Percentiles rank a stretch among this genome's conserved stretches.
phyloP scores from a whole-genome alignment of 2,329 filamentous ascomycete genomes.

The Kalmusia sp. region DNA sequence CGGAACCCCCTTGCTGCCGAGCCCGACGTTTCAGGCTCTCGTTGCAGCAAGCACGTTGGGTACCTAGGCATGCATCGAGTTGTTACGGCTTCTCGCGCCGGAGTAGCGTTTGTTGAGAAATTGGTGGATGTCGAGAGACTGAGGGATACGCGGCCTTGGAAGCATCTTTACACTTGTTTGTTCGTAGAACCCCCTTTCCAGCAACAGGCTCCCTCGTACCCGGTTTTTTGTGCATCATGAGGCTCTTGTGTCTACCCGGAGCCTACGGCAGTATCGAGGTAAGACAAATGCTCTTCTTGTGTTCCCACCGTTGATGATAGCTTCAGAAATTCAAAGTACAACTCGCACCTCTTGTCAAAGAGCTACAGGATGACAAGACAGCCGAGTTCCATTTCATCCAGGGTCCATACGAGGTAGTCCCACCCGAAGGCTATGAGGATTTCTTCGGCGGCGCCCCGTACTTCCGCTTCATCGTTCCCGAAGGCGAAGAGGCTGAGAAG shows the following conservation, averaged over 20 bases:
- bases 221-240: constrained; percentile 10
- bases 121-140: no score
- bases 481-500: constrained; percentile 18
- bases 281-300: constrained; percentile 2
- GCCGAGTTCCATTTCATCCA: constrained; percentile 34
- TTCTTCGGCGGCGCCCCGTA: constrained; percentile 37
- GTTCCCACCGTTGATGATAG: background rate
- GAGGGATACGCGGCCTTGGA: no score
- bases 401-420: constrained; percentile 30
- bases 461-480: constrained; percentile 32
- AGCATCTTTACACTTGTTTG: no score
- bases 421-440: constrained; percentile 34
- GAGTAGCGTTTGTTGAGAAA: no score
- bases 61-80: background rate
- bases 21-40: background rate
- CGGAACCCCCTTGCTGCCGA: constrained; percentile 1
- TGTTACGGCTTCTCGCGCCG: background rate
- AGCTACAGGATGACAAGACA: constrained; percentile 28
- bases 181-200: no score
- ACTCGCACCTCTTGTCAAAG: constrained; percentile 33
- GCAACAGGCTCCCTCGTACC: constrained; percentile 2
- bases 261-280: constrained; percentile 36
- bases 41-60: background rate
- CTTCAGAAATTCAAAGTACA: constrained; percentile 36
- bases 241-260: constrained; percentile 32